phyloP scores from a whole-genome alignment of 441 rosid species.

The Populus hybrid region DNA sequence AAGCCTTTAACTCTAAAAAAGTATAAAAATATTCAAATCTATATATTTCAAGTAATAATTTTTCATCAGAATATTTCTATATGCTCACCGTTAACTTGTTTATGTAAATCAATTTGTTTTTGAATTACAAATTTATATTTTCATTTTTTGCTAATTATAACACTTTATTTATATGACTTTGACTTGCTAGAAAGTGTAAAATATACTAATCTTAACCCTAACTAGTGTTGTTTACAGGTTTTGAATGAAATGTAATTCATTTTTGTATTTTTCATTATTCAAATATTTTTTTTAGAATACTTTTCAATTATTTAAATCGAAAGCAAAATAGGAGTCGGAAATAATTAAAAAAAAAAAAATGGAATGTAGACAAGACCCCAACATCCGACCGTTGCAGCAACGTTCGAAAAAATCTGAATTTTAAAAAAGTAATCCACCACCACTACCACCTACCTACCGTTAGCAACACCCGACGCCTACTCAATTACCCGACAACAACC shows the following conservation, averaged over 20 bases:
- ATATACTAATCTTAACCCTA: not conserved
- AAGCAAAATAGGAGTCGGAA: not conserved
- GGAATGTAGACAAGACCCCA: not conserved
- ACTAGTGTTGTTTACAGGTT: not conserved
- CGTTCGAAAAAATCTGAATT: constrained; percentile 40
- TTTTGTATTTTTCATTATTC: not conserved
- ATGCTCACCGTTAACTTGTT: too few species aligned
- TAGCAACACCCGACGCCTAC: constrained; percentile 22
- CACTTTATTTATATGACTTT: too few species aligned
- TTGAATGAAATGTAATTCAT: constrained; percentile 13
- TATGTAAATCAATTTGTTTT: too few species aligned
- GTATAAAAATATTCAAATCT: too few species aligned
- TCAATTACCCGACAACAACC: not conserved
- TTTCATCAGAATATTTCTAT: too few species aligned
- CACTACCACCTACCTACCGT: constrained; percentile 36
- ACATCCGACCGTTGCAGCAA: constrained; percentile 57
- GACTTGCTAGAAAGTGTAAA: too few species aligned
- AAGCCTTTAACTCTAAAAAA: too few species aligned
- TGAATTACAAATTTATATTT: too few species aligned
- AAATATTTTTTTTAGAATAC: too few species aligned
- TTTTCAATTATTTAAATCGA: not conserved
- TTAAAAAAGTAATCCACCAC: constrained; percentile 21
- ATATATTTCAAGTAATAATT: too few species aligned
- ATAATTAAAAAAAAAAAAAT: not conserved
- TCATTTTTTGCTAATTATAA: too few species aligned